Evolutionary conservation across 352 stramenopile species (phyloP).

Genomic region (Globisporangium nagaii): DNA sequence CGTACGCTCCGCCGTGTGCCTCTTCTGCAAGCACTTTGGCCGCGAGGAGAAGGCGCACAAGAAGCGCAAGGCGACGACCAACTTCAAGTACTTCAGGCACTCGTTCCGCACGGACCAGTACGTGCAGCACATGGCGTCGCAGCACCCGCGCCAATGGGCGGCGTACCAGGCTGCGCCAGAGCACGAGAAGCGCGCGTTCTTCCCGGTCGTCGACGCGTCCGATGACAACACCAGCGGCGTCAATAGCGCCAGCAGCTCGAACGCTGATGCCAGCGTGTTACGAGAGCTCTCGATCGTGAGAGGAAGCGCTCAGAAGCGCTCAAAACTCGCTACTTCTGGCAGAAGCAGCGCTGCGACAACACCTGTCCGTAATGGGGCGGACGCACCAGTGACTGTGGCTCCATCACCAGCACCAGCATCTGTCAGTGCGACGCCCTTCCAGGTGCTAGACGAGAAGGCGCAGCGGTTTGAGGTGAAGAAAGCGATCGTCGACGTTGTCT

Average conservation of each 20-base stretch:
- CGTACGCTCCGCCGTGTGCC: constrained; percentile 48
- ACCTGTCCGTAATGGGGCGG: too few species aligned
- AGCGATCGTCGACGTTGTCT: constrained; percentile 7
- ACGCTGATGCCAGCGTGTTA: background rate
- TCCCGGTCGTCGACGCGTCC: constrained; percentile 14
- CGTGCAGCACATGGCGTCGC: constrained; percentile 57
- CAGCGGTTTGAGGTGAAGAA: constrained; percentile 10
- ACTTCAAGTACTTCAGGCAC: constrained; percentile 64
- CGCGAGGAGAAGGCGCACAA: constrained; percentile 45
- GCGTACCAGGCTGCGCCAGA: constrained; percentile 37
- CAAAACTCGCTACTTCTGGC: background rate
- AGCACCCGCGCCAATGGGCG: constrained; percentile 41
- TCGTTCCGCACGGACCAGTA: constrained; percentile 71
- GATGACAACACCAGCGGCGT: background rate
- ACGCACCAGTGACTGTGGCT: too few species aligned
- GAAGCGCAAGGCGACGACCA: constrained; percentile 52
- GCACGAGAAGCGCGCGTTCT: constrained; percentile 43
- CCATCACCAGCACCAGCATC: background rate
- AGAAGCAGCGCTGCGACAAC: background rate
- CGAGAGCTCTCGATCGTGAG: background rate
- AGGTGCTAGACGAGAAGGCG: background rate
- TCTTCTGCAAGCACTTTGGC: constrained; percentile 64
- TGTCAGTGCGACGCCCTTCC: background rate
- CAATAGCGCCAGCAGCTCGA: background rate
- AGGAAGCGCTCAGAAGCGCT: background rate